Conservation (phyloP, 192 early-diverging fungal genomes). For the Dissophora ornata region DNA sequence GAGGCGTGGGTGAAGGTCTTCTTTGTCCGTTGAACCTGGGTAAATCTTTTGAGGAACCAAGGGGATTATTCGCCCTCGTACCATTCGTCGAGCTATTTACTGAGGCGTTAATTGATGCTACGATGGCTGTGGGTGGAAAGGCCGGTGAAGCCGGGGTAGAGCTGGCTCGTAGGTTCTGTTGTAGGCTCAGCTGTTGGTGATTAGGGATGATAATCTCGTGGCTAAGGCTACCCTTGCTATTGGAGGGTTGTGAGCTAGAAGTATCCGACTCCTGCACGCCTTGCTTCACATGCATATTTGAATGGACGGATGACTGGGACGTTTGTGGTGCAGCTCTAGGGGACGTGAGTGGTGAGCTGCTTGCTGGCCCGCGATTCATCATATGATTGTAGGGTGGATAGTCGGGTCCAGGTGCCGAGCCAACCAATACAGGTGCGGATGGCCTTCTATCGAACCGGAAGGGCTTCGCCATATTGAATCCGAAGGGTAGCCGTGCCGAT, state of each 20-base stretch:
- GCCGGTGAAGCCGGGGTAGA: conserved; percentile 47
- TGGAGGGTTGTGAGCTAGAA: neutral
- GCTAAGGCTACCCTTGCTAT: conserved; percentile 14
- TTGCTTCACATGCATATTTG: conserved; percentile 33
- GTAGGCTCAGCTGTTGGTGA: conserved; percentile 5
- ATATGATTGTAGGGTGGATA: conserved; percentile 28
- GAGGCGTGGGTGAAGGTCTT: conserved; percentile 35
- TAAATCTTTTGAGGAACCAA: conserved; percentile 5
- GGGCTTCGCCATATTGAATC: conserved; percentile 45
- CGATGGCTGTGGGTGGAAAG: conserved; percentile 19
- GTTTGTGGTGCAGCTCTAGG: conserved; percentile 32
- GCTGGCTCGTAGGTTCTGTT: conserved; percentile 15
- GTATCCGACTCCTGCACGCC: conserved; percentile 21
- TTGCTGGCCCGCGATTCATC: conserved; percentile 11
- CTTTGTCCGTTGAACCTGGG: conserved; percentile 15
- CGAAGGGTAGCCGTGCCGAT: conserved; percentile 33
- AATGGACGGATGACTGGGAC: conserved; percentile 22
- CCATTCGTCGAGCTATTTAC: conserved; percentile 6
- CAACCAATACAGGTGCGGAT: conserved; percentile 40
- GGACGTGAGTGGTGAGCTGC: conserved; percentile 31
- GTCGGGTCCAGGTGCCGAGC: conserved; percentile 27
- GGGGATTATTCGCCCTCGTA: neutral
- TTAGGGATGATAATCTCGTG: conserved; percentile 39
- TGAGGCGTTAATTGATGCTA: conserved; percentile 12
- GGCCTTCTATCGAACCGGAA: conserved; percentile 40